These are phyloP conservation scores for Ceraceosorus bombacis DNA, from an alignment of 1,284 basidiomycete species.

Conservation along the genomic window DNA sequence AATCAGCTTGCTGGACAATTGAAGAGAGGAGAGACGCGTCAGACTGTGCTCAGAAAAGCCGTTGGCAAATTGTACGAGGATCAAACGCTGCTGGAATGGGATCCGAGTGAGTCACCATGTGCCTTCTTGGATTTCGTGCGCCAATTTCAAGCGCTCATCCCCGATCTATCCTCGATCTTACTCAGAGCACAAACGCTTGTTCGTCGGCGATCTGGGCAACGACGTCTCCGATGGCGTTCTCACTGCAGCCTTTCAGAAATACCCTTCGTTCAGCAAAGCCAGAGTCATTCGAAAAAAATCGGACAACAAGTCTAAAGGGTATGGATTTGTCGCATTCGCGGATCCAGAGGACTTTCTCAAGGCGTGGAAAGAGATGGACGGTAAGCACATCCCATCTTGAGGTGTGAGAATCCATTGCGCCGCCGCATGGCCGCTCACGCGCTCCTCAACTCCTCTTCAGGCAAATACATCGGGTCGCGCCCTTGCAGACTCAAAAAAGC, in stretches of 20 bases:
- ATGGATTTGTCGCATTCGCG: slow-evolving; percentile 92
- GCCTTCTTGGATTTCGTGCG: slow-evolving; percentile 5
- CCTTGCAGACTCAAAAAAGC: slow-evolving; percentile 46
- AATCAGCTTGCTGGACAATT: slow-evolving; percentile 34
- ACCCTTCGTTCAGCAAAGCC: slow-evolving; percentile 84
- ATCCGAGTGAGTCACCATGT: slow-evolving; percentile 64
- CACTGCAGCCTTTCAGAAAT: slow-evolving; percentile 79
- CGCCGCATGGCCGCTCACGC: not conserved
- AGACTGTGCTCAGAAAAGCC: slow-evolving; percentile 88
- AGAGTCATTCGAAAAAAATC: slow-evolving; percentile 86
- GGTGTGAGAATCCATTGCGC: not conserved
- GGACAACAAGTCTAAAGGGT: slow-evolving; percentile 72
- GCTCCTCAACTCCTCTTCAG: slow-evolving; percentile 6
- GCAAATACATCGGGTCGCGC: slow-evolving; percentile 44
- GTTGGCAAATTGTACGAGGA: slow-evolving; percentile 97
- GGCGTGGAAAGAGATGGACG: slow-evolving; percentile 99
- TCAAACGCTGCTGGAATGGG: slow-evolving; percentile 93
- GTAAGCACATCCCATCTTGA: slow-evolving; percentile 50
- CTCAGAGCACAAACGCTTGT: slow-evolving; percentile 90
- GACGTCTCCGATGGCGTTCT: slow-evolving; percentile 94
- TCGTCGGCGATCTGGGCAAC: slow-evolving; percentile 95
- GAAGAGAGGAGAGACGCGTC: slow-evolving; percentile 81
- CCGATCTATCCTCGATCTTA: not conserved
- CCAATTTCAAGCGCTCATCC: not conserved
- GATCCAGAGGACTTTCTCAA: slow-evolving; percentile 97